A percentile compares a stretch with the other conserved stretches of the same genome.
phyloP scores from a whole-genome alignment of 768 basidiomycete species.

The Naematelia encephala region DNA sequence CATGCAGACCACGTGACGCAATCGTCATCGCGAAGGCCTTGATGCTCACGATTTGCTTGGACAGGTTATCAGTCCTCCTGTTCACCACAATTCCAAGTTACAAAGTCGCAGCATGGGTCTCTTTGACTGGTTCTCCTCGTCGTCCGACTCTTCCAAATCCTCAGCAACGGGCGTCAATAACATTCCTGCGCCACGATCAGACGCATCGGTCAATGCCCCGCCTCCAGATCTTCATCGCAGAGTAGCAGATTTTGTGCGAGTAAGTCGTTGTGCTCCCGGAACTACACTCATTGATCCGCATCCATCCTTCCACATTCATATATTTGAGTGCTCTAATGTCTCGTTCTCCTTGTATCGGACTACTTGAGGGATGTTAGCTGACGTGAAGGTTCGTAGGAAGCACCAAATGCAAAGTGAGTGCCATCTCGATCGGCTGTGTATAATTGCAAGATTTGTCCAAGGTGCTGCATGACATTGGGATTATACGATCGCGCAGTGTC shows the following conservation, averaged over 20 bases:
- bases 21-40: neutral
- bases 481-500: no score
- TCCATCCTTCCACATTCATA: no score
- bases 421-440: no score
- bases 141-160: conserved; percentile 6
- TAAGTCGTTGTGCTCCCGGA: conserved; percentile 14
- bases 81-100: no score
- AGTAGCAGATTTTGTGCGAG: conserved; percentile 40
- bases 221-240: conserved; percentile 34
- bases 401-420: conserved; percentile 36
- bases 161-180: conserved; percentile 29
- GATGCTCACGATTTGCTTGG: no score
- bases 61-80: no score
- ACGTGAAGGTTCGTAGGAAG: conserved; percentile 25
- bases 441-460: no score
- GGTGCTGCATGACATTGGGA: no score
- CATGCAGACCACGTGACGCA: neutral
- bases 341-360: neutral
- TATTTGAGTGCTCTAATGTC: no score
- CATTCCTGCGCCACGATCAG: conserved; percentile 39
- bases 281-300: no score
- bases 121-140: conserved; percentile 11
- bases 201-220: conserved; percentile 37
- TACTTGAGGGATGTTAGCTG: neutral
- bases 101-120: conserved; percentile 16